Evolutionary conservation across 2,329 filamentous ascomycete genomes (phyloP).

Genomic region (Ophiocordyceps australis): DNA sequence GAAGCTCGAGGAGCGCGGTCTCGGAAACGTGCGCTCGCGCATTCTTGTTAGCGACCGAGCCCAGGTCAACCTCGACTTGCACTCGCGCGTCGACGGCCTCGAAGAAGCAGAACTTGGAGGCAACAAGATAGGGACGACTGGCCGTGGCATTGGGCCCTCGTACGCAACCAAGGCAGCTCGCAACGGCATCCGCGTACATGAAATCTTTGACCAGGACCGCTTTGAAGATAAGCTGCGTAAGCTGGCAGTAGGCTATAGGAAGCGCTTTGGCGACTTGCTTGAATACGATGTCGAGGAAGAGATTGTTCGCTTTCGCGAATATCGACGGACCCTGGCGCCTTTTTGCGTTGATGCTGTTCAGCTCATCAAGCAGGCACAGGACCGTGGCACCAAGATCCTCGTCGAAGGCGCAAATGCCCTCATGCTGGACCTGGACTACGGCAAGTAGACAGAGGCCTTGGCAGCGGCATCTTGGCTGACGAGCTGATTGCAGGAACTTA

Average conservation of each 20-base stretch:
- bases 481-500: conserved; percentile 3
- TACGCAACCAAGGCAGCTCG: conserved; percentile 16
- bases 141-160: conserved; percentile 10
- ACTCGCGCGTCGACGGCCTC: conserved; percentile 50
- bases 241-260: conserved; percentile 40
- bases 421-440: conserved; percentile 48
- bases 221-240: conserved; percentile 50
- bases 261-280: conserved; percentile 49
- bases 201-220: conserved; percentile 46
- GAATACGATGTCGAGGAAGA: conserved; percentile 53
- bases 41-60: conserved; percentile 46
- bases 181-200: conserved; percentile 47
- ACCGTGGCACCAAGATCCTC: conserved; percentile 38
- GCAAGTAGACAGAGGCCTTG: conserved; percentile 8
- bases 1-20: conserved; percentile 15
- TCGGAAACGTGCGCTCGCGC: conserved; percentile 15
- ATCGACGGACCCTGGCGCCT: conserved; percentile 34
- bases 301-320: conserved; percentile 40
- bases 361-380: conserved; percentile 43
- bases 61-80: conserved; percentile 46
- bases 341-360: conserved; percentile 51
- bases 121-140: conserved; percentile 17
- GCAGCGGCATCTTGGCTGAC: neutral
- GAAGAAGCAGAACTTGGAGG: conserved; percentile 30
- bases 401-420: conserved; percentile 45